phyloP scores from a whole-genome alignment of 495 filamentous ascomycete genomes.

The Bathelium albidoporum region DNA sequence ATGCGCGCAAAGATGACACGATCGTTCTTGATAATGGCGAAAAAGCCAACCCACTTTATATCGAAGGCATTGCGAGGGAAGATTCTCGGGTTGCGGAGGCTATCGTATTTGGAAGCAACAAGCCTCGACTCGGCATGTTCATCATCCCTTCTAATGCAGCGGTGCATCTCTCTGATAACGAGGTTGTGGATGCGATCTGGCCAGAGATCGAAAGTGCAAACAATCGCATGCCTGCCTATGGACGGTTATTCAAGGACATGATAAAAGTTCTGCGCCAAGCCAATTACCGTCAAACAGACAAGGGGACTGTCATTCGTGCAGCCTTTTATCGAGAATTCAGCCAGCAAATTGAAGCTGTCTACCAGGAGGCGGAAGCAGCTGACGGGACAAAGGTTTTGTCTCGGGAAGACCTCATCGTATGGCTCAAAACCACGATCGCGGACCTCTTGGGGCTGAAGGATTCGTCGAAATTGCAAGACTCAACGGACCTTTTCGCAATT shows the following conservation, averaged over 20 bases:
- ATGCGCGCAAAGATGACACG: constrained; percentile 50
- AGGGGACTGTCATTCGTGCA: constrained; percentile 23
- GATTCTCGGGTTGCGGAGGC: constrained; percentile 44
- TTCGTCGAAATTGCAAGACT: constrained; percentile 3
- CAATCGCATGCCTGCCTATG: constrained; percentile 10
- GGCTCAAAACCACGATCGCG: neutral
- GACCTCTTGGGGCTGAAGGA: neutral
- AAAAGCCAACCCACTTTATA: constrained; percentile 54
- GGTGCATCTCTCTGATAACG: constrained; percentile 10
- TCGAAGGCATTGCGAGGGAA: constrained; percentile 48
- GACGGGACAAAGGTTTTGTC: neutral
- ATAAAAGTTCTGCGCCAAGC: constrained; percentile 11
- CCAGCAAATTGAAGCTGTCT: constrained; percentile 18
- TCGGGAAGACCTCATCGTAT: constrained; percentile 7
- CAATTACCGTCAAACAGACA: constrained; percentile 20
- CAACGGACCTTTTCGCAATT: constrained; percentile 21
- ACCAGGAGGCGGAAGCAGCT: constrained; percentile 3
- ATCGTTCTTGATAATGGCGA: constrained; percentile 58
- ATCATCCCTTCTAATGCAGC: constrained; percentile 19
- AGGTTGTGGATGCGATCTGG: constrained; percentile 17
- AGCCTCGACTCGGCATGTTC: constrained; percentile 23
- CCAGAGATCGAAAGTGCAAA: constrained; percentile 19
- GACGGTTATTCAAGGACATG: constrained; percentile 16
- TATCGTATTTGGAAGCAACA: constrained; percentile 42
- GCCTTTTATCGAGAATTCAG: constrained; percentile 20